phyloP scores from a whole-genome alignment of 2,329 filamentous ascomycete species.

The Fusarium sp. region DNA sequence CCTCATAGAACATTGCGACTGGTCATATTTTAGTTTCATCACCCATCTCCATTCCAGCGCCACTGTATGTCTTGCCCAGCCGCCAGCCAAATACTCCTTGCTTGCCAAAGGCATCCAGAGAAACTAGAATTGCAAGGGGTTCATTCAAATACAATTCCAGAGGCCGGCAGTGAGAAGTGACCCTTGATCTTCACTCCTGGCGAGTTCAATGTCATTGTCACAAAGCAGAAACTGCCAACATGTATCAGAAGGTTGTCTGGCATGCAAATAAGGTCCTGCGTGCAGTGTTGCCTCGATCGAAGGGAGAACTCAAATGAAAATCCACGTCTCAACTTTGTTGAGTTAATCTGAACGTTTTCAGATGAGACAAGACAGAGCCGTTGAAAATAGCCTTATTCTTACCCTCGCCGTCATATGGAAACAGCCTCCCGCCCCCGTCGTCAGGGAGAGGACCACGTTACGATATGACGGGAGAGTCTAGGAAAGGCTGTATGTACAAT shows the following conservation, averaged over 20 bases:
- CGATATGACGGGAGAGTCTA: background rate
- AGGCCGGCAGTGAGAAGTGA: conserved; percentile 25
- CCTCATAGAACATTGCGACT: background rate
- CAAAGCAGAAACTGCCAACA: background rate
- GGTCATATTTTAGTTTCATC: conserved; percentile 7
- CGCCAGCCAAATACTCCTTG: conserved; percentile 1
- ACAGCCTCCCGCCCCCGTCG: conserved; percentile 1
- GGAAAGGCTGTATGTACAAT: background rate
- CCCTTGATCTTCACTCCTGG: conserved; percentile 10
- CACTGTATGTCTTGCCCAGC: conserved; percentile 12
- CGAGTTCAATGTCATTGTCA: conserved; percentile 20
- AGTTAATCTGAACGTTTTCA: background rate
- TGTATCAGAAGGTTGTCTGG: conserved; percentile 2
- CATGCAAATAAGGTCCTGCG: conserved; percentile 17
- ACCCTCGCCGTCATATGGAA: background rate
- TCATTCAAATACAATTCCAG: conserved; percentile 14
- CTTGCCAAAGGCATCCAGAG: background rate
- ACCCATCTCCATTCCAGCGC: conserved; percentile 18
- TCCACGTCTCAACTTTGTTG: background rate
- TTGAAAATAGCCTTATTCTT: conserved; percentile 3
- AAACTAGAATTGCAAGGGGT: background rate
- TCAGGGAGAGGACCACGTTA: background rate
- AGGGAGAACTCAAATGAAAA: background rate
- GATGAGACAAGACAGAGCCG: conserved; percentile 18
- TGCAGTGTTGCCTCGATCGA: background rate